These are phyloP conservation scores for Colletotrichum eleusines DNA, from an alignment of 2,329 filamentous ascomycete species.

Conservation along the genomic window DNA sequence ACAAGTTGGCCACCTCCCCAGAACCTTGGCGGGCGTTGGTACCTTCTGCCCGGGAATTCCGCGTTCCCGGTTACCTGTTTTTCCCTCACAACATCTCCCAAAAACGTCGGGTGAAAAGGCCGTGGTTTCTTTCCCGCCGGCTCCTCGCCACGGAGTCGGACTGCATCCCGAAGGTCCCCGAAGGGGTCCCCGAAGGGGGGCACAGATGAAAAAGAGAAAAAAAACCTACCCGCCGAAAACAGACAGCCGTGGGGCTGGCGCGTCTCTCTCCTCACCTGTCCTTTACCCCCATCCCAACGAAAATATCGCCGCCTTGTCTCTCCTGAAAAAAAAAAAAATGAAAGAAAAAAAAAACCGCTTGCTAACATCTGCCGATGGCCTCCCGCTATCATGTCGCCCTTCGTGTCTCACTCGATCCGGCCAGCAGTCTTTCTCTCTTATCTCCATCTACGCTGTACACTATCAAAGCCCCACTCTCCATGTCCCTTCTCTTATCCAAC, in stretches of 20 bases:
- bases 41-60: not conserved
- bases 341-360: too few species aligned
- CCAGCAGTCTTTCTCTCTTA: not conserved
- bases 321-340: too few species aligned
- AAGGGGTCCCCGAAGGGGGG: too few species aligned
- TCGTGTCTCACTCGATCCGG: not conserved
- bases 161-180: too few species aligned
- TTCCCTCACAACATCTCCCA: not conserved
- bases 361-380: not conserved
- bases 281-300: not conserved
- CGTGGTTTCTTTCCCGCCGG: slow-evolving; percentile 4
- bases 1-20: not conserved
- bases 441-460: not conserved
- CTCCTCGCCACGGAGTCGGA: slow-evolving; percentile 21
- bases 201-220: too few species aligned
- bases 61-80: not conserved
- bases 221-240: slow-evolving; percentile 9
- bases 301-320: not conserved
- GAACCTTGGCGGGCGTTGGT: not conserved
- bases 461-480: too few species aligned
- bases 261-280: too few species aligned
- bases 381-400: not conserved
- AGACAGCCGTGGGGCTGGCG: slow-evolving; percentile 11
- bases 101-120: not conserved
- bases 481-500: not conserved